Evolutionary conservation across 257 asterid species (phyloP).

Genomic region (Solanum okadae): DNA sequence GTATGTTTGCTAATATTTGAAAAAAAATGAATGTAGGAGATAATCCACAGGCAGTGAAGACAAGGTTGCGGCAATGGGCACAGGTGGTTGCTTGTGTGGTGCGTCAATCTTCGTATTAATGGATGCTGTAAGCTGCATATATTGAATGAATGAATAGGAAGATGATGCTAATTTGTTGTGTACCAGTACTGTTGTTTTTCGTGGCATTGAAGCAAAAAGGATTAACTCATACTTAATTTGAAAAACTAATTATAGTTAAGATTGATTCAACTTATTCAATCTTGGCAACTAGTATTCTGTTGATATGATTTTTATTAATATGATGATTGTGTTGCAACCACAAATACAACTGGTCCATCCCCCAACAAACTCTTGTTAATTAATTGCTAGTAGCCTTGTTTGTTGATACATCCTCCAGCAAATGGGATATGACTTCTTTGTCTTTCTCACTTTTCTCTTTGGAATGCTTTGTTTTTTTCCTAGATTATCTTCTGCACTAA

Average conservation of each 20-base stretch:
- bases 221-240: background rate
- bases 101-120: constrained; percentile 41
- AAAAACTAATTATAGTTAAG: background rate
- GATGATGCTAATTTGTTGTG: background rate
- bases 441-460: background rate
- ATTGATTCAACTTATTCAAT: background rate
- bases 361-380: constrained; percentile 9
- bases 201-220: background rate
- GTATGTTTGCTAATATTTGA: background rate
- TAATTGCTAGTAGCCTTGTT: constrained; percentile 12
- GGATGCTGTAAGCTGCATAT: background rate
- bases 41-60: constrained; percentile 60
- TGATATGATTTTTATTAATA: background rate
- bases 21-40: constrained; percentile 26
- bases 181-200: background rate
- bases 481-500: background rate
- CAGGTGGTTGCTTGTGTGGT: constrained; percentile 71
- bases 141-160: background rate
- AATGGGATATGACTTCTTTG: background rate
- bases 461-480: background rate
- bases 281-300: background rate
- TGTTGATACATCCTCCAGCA: background rate
- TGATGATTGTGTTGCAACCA: background rate
- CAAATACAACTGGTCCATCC: constrained; percentile 8
- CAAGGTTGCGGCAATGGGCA: constrained; percentile 70